phyloP scores from a whole-genome alignment of 2,329 filamentous ascomycete species.

The Teratosphaeria viscida region DNA sequence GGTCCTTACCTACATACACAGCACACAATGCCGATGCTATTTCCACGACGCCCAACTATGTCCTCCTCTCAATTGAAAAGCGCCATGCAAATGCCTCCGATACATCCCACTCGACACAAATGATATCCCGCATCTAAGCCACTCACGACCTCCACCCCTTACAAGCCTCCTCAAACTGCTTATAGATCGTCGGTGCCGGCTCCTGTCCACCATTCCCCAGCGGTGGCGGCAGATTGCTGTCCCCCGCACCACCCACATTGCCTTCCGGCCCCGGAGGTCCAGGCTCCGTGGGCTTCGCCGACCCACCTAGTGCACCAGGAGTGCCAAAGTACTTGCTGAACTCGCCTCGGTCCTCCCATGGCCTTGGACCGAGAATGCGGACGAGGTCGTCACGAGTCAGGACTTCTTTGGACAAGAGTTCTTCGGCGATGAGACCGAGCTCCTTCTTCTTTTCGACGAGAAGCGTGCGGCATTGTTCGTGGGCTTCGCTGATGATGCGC shows the following conservation, averaged over 20 bases:
- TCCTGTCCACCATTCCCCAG: conserved; percentile 10
- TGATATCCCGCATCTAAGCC: neutral
- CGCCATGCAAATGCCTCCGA: neutral
- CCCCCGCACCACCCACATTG: conserved; percentile 2
- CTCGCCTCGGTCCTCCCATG: conserved; percentile 75
- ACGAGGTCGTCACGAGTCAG: conserved; percentile 87
- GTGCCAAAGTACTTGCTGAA: conserved; percentile 83
- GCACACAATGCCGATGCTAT: neutral
- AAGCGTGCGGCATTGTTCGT: conserved; percentile 78
- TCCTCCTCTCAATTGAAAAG: neutral
- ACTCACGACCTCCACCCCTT: conserved; percentile 6
- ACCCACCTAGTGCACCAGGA: conserved; percentile 3
- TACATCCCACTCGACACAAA: neutral
- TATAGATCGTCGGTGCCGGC: conserved; percentile 20
- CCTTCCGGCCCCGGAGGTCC: conserved; percentile 4
- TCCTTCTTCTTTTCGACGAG: conserved; percentile 78
- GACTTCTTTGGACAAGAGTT: conserved; percentile 84
- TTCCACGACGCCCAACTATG: neutral
- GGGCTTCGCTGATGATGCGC: conserved; percentile 83
- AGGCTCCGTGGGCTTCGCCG: conserved; percentile 3
- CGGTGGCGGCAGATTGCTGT: conserved; percentile 10
- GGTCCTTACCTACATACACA: neutral
- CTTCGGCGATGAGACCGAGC: conserved; percentile 82
- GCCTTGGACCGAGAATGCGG: conserved; percentile 70
- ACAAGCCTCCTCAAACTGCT: conserved; percentile 13